A percentile compares a stretch with the other conserved stretches of the same genome.
phyloP scores from a whole-genome alignment of 2,329 filamentous ascomycete genomes.

The Davidsoniella virescens region DNA sequence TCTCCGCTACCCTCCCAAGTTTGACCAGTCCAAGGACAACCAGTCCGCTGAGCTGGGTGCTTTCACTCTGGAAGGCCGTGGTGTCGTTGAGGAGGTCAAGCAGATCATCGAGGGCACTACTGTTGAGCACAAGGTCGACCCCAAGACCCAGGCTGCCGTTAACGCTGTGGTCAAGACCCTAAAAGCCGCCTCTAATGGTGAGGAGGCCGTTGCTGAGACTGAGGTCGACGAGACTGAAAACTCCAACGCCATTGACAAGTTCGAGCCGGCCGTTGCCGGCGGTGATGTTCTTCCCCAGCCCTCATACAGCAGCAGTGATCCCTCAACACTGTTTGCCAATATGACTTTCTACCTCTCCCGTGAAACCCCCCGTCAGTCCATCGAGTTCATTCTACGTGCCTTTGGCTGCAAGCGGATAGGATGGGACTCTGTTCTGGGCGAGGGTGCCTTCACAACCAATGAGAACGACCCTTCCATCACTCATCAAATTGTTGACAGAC shows the following conservation, averaged over 20 bases:
- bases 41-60: slow-evolving; percentile 78
- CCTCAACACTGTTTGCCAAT: slow-evolving; percentile 65
- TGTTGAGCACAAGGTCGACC: slow-evolving; percentile 36
- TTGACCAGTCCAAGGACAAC: slow-evolving; percentile 74
- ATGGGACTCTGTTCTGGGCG: slow-evolving; percentile 82
- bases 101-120: slow-evolving; percentile 31
- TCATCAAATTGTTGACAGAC: slow-evolving; percentile 89
- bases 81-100: slow-evolving; percentile 8
- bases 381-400: slow-evolving; percentile 84
- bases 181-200: slow-evolving; percentile 34
- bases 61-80: slow-evolving; percentile 67
- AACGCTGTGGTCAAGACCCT: slow-evolving; percentile 54
- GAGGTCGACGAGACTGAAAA: slow-evolving; percentile 28
- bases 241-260: slow-evolving; percentile 67
- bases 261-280: slow-evolving; percentile 67
- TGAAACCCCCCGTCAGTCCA: slow-evolving; percentile 74
- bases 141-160: slow-evolving; percentile 48
- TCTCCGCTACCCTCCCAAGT: slow-evolving; percentile 89
- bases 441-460: slow-evolving; percentile 80
- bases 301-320: slow-evolving; percentile 44
- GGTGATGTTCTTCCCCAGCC: slow-evolving; percentile 81
- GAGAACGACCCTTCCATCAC: slow-evolving; percentile 81
- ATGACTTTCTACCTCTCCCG: slow-evolving; percentile 88
- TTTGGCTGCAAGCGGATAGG: slow-evolving; percentile 94
- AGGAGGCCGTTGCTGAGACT: slow-evolving; percentile 25